Percentiles rank a stretch among this genome's conserved stretches.
These are phyloP conservation scores for Leccinum broughii DNA, from an alignment of 768 basidiomycete genomes.

Conservation along the genomic window DNA sequence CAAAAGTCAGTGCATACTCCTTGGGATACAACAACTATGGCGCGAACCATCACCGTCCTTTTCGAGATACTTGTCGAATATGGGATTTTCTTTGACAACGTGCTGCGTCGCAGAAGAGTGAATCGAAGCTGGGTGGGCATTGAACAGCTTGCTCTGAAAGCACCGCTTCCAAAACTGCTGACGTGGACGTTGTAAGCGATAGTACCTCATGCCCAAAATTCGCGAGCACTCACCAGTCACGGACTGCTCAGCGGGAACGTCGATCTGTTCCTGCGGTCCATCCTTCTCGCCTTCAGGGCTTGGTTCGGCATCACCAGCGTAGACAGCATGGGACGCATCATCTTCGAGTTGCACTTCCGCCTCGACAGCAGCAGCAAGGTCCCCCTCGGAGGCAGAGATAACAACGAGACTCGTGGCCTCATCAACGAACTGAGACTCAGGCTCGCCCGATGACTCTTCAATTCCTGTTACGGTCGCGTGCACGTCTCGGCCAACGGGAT, in stretches of 20 bases:
- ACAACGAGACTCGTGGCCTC: not conserved
- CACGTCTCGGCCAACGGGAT: conserved; percentile 1
- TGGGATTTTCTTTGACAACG: too few species aligned
- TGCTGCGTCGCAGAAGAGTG: too few species aligned
- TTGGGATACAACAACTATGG: too few species aligned
- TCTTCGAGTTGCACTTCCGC: not conserved
- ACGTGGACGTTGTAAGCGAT: conserved; percentile 3
- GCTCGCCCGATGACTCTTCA: conserved; percentile 3
- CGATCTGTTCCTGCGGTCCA: not conserved
- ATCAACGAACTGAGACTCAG: conserved; percentile 12
- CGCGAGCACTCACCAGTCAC: conserved; percentile 13
- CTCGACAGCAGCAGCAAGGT: not conserved
- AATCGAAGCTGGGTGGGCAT: too few species aligned
- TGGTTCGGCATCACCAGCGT: not conserved
- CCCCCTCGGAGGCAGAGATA: conserved; percentile 3
- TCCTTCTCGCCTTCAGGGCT: not conserved
- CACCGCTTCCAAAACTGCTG: not conserved
- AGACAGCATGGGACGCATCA: not conserved
- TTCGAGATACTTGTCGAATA: too few species aligned
- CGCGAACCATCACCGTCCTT: too few species aligned
- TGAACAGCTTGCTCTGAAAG: too few species aligned
- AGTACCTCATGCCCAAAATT: not conserved
- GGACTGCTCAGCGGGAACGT: not conserved
- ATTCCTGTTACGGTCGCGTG: conserved; percentile 4
- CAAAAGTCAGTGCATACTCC: too few species aligned